Conservation (phyloP, 257 asterid species). For the Buddleja alternifolia region DNA sequence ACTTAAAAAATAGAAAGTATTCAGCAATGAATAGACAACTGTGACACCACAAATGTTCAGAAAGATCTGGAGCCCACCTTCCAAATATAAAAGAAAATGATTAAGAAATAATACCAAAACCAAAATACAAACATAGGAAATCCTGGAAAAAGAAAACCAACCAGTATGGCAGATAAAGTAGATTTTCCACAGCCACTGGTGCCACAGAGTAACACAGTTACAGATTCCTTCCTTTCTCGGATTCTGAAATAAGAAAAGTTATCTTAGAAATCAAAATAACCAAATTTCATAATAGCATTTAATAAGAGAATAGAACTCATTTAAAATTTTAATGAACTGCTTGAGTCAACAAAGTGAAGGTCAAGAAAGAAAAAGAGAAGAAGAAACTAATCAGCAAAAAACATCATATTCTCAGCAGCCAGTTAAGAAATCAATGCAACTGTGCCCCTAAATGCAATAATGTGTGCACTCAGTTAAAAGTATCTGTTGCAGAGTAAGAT, state of each 20-base stretch:
- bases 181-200: slow-evolving; percentile 99
- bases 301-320: neutral
- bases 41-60: neutral
- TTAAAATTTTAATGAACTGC: neutral
- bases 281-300: slow-evolving; percentile 14
- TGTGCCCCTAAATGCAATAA: neutral
- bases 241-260: slow-evolving; percentile 47
- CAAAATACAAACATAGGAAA: slow-evolving; percentile 5
- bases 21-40: neutral
- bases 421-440: neutral
- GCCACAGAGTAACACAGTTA: slow-evolving; percentile 83
- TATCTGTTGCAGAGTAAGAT: no score
- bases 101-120: neutral
- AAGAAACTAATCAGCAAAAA: neutral
- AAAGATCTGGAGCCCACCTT: neutral
- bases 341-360: neutral
- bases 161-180: slow-evolving; percentile 92
- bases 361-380: no score
- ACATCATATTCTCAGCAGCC: neutral
- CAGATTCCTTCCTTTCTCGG: slow-evolving; percentile 83
- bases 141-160: slow-evolving; percentile 39
- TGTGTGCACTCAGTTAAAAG: neutral
- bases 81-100: neutral
- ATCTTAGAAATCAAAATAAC: slow-evolving; percentile 10
- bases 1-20: slow-evolving; percentile 1